phyloP scores from a whole-genome alignment of 129 eudicot genomes.

The Erigeron canadensis region DNA sequence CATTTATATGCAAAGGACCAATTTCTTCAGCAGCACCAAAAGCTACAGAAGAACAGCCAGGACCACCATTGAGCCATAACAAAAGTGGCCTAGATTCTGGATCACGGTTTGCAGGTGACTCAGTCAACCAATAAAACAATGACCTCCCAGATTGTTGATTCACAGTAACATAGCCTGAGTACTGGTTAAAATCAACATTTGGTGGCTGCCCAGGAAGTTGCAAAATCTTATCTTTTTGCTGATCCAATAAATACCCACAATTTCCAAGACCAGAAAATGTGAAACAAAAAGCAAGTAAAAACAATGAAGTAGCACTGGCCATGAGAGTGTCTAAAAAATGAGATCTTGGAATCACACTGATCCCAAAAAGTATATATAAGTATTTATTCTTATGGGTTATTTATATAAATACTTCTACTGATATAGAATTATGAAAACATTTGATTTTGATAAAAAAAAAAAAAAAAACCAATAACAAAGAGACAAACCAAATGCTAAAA shows the following conservation, averaged over 20 bases:
- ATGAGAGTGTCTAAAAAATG: slow-evolving; percentile 35
- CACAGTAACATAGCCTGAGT: slow-evolving; percentile 91
- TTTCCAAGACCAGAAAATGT: slow-evolving; percentile 36
- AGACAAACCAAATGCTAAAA: slow-evolving; percentile 25
- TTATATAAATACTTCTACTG: slow-evolving; percentile 16
- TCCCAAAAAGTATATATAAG: slow-evolving; percentile 32
- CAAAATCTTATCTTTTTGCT: slow-evolving; percentile 67
- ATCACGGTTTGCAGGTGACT: slow-evolving; percentile 58
- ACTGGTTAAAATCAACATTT: slow-evolving; percentile 72
- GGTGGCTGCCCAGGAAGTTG: slow-evolving; percentile 91
- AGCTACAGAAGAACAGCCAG: slow-evolving; percentile 99
- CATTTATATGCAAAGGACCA: slow-evolving; percentile 80
- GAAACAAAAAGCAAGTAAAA: slow-evolving; percentile 32
- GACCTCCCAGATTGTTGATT: slow-evolving; percentile 81
- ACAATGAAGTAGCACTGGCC: slow-evolving; percentile 25
- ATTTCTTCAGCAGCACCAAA: slow-evolving; percentile 99
- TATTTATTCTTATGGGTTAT: slow-evolving; percentile 4
- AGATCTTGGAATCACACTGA: slow-evolving; percentile 32
- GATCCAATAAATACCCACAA: slow-evolving; percentile 54
- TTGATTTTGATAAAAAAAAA: neutral
- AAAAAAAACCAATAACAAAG: slow-evolving; percentile 24
- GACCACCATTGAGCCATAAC: slow-evolving; percentile 99
- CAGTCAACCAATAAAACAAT: slow-evolving; percentile 89
- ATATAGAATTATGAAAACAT: neutral
- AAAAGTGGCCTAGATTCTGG: slow-evolving; percentile 81